Base-by-base conservation (phyloP, 768 basidiomycete genomes). In the Leccinum variicolor region DNA sequence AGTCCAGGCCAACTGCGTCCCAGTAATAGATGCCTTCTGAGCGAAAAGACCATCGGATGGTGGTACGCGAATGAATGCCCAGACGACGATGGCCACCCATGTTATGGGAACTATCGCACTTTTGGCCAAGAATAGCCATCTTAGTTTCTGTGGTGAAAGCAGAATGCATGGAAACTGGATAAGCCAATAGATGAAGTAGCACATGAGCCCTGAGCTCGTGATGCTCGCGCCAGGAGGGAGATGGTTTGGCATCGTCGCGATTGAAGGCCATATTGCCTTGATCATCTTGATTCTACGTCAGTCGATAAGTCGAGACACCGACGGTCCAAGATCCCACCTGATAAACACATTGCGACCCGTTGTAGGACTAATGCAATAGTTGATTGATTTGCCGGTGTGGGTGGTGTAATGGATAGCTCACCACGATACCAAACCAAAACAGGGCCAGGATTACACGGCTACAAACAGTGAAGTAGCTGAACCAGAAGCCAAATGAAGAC, bases 401-500 rank as follows among this genome's bases (percentile, higher is more conserved):
- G 47, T 25, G 9, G 21, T 5, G 15, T 15, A 29, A 21, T 5
- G 1, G 23, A 48, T 46, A 7, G 4, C 55, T 55, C 50, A 84
- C 86, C 77, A 87, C 87, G 23, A 90, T 82, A 3, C 83, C 84
- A 56, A 89, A 90, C 90, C 92, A 94, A 73, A 94, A 90, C 80
- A 92, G 83, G 45, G 89, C 79, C 17, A 94, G 78, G 31, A 92
- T 75, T 31, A 86, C 80, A 26, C 91, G 84, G 62, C 89, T 91
- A 56, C 94, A 72, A 29, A 94, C 87, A 54, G 84, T 86, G 72
- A 94, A 93, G 72, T 92, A 94, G 67, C 90, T 89, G 64, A 94
- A 82, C 84, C 89, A 94, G 75, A 92, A 94, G 2, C 93, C 92
- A 63, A 94, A 90, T 0, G 89, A 92, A 2, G 92, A 91, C 25